These are phyloP conservation scores for Penicillium desertorum DNA, from an alignment of 495 filamentous ascomycete species.

Conservation along the genomic window DNA sequence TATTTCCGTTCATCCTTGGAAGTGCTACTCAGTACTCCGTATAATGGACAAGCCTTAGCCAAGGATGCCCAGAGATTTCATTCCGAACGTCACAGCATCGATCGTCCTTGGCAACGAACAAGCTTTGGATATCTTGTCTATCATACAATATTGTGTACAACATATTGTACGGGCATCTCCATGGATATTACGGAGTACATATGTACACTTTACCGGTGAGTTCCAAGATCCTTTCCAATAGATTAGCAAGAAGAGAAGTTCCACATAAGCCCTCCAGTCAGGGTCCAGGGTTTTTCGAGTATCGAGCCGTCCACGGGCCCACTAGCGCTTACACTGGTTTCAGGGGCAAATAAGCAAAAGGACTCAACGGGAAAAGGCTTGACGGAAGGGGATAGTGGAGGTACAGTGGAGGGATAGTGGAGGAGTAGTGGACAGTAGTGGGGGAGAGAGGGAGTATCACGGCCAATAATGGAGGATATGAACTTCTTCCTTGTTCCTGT, in stretches of 20 bases:
- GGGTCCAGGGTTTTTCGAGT: not conserved
- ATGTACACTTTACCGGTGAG: not conserved
- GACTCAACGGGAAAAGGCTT: slow-evolving; percentile 1
- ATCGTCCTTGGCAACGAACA: slow-evolving; percentile 1
- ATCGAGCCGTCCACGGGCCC: not conserved
- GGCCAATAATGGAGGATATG: slow-evolving; percentile 7
- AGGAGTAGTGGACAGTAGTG: no score
- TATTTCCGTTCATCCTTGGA: not conserved
- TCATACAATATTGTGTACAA: not conserved
- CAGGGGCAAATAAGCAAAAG: slow-evolving; percentile 11
- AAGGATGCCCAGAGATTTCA: not conserved
- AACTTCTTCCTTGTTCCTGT: not conserved
- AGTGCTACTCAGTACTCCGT: not conserved
- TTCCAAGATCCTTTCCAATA: not conserved
- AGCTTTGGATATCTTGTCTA: slow-evolving; percentile 1
- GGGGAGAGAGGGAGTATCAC: not conserved
- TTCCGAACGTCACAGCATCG: not conserved
- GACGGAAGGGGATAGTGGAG: not conserved
- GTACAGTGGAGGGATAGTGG: no score
- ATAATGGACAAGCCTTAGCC: not conserved
- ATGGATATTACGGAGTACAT: no score
- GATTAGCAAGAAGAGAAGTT: not conserved
- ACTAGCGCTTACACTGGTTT: slow-evolving; percentile 11
- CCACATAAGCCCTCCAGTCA: slow-evolving; percentile 4
- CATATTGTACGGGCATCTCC: not conserved